Evolutionary conservation across 257 asterid genomes (phyloP), one percentile per base, ranked within the genome.

Genomic region (Fraxinus americana): DNA sequence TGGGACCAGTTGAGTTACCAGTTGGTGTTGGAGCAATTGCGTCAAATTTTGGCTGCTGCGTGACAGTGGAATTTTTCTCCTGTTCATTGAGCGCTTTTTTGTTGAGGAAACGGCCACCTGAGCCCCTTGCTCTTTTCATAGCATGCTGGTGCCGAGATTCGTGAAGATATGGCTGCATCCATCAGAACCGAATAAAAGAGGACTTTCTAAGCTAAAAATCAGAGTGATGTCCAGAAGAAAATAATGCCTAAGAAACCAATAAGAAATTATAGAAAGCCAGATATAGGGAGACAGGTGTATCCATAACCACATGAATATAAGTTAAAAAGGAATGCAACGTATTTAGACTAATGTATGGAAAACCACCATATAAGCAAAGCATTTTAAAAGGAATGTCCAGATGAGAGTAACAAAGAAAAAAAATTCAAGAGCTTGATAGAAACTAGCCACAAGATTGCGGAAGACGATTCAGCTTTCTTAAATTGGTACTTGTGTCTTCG

Each of bases 21-120:
- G 88, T 82, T 66, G 76, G 87, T 16, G 85, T 48, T 41, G 86
- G 70, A 54, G 85, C 61, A n/a, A 80, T 78, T 50, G 74, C 81
- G 45, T 83, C 84, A 7, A 75, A 79, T 43, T 79, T 82, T 36
- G 83, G 74, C 29, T 80, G 86, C 80, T 86, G 79, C 1, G 14
- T 16, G n/a, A 79, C 76, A 43, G 69, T 29, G 2, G 85, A 78
- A 23, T 76, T 86, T 29, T 84, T 86, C 57, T 48, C 57, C 57
- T 48, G 19, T 13, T 14, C n/a, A 7, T 14, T 4, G 6, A 48
- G 57, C n/a, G 0, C 16, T 76, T 92, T 92, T 2, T 92, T 89
- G 79, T 92, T 90, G 29, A 92, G 94, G 83, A 92, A 92, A 81
- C 97, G 96, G 69, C 96, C 97, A 32, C 97, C 94, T 32, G 91